Base-by-base conservation (phyloP, 768 basidiomycete genomes). In the Paxillus involutus region DNA sequence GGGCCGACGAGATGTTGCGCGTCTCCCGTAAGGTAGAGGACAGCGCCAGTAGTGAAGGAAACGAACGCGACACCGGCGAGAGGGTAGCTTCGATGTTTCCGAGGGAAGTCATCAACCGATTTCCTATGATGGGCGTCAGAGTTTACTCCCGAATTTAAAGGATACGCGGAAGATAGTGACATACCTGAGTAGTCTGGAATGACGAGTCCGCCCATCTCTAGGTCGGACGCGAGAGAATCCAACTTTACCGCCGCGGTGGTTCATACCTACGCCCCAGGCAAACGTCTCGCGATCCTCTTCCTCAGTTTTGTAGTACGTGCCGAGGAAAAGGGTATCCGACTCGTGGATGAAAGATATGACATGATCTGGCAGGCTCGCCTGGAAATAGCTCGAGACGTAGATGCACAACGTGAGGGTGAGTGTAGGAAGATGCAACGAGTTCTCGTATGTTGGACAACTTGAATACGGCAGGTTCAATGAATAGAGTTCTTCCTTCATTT, bases 251-350 rank as follows among this genome's bases (percentile, higher is more conserved):
- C 82, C 84, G 5, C 86, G 82, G 30, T 85, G 81, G 52, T 88
- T 88, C 75, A 83, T 83, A 30, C 86, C 86, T 8, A 85, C 59
- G 59, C 86, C 85, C 1, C 84, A 84, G 0, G 80, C 80, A 57
- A 73, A 78, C 3, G 45, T 63, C n/a, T n/a, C n/a, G n/a, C n/a
- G n/a, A n/a, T n/a, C n/a, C n/a, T n/a, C n/a, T n/a, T n/a, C n/a
- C n/a, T n/a, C n/a, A n/a, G n/a, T n/a, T n/a, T n/a, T n/a, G n/a
- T n/a, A n/a, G n/a, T n/a, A n/a, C n/a, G n/a, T n/a, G n/a, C n/a
- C n/a, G n/a, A n/a, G n/a, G n/a, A n/a, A n/a, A n/a, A n/a, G n/a
- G n/a, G n/a, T n/a, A n/a, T n/a, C n/a, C n/a, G n/a, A n/a, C n/a
- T n/a, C n/a, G n/a, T n/a, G n/a, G n/a, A n/a, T n/a, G n/a, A 86